These are phyloP conservation scores for Termitomyces titanicus DNA, from an alignment of 768 basidiomycete genomes.

Conservation along the genomic window DNA sequence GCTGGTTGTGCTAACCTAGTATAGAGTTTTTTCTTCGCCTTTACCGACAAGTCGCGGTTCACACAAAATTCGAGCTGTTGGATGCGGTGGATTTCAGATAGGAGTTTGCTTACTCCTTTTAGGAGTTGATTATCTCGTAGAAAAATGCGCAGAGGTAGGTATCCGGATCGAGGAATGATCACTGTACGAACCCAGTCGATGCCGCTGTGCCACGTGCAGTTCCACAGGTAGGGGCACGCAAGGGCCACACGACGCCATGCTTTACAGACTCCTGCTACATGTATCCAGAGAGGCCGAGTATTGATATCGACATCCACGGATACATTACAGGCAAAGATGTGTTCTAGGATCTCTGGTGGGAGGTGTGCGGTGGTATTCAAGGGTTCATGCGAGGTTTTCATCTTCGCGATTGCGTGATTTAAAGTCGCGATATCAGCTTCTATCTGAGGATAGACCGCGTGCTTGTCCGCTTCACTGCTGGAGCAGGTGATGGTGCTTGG, in stretches of 20 bases:
- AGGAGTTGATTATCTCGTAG: no score
- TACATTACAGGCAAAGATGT: not conserved
- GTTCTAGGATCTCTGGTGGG: not conserved
- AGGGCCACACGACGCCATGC: not conserved
- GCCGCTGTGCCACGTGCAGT: no score
- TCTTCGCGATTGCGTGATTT: no score
- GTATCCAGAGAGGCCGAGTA: not conserved
- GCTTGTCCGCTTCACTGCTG: not conserved
- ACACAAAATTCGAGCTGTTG: not conserved
- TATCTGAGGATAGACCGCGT: not conserved
- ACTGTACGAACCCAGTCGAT: no score
- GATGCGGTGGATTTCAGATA: no score
- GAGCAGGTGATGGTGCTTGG: not conserved
- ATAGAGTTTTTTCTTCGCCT: not conserved
- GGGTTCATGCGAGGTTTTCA: not conserved
- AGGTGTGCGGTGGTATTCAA: not conserved
- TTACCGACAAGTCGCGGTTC: not conserved
- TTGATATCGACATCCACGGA: no score
- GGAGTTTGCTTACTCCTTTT: no score
- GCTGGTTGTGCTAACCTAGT: not conserved
- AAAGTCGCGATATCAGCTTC: not conserved
- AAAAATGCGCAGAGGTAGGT: no score
- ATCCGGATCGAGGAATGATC: no score
- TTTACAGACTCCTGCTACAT: not conserved
- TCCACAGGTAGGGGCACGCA: no score